These are phyloP conservation scores for Zymoseptoria crescenta DNA, from an alignment of 2,329 filamentous ascomycete genomes.

Conservation along the genomic window DNA sequence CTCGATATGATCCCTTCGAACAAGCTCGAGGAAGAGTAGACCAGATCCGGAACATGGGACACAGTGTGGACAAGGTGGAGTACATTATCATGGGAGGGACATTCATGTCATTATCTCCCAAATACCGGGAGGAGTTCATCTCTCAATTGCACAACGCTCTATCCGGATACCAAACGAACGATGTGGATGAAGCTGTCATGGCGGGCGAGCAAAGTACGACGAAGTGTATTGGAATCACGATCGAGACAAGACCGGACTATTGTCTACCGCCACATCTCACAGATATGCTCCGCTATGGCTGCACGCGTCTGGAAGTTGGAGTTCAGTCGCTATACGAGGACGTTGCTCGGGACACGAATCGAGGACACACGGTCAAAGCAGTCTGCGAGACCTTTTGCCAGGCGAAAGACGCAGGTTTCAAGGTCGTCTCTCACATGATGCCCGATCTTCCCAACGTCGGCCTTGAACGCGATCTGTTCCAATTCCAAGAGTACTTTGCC, in stretches of 20 bases:
- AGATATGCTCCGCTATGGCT: conserved; percentile 95
- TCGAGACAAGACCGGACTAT: conserved; percentile 95
- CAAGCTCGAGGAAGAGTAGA: conserved; percentile 93
- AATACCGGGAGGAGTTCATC: conserved; percentile 89
- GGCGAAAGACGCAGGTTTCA: conserved; percentile 97
- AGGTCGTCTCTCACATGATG: conserved; percentile 99
- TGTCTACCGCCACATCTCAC: conserved; percentile 92
- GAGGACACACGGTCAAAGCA: conserved; percentile 89
- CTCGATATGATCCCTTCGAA: conserved; percentile 95
- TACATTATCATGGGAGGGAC: conserved; percentile 99
- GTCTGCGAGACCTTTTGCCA: conserved; percentile 95
- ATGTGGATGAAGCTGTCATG: conserved; percentile 90
- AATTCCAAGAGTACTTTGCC: conserved; percentile 97
- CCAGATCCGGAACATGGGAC: conserved; percentile 88
- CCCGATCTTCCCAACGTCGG: conserved; percentile 95
- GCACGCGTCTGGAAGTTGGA: conserved; percentile 86
- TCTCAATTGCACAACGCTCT: conserved; percentile 93
- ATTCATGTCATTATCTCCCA: conserved; percentile 90
- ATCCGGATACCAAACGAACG: conserved; percentile 86
- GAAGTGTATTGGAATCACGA: conserved; percentile 97
- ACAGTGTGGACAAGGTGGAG: conserved; percentile 98
- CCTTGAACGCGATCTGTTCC: conserved; percentile 94
- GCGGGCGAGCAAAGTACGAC: conserved; percentile 94
- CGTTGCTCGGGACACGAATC: conserved; percentile 94
- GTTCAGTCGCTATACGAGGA: conserved; percentile 97